Percentiles rank a stretch among this genome's conserved stretches.
Evolutionary conservation across 129 eudicot genomes (phyloP).

Genomic region (Calendula officinalis): DNA sequence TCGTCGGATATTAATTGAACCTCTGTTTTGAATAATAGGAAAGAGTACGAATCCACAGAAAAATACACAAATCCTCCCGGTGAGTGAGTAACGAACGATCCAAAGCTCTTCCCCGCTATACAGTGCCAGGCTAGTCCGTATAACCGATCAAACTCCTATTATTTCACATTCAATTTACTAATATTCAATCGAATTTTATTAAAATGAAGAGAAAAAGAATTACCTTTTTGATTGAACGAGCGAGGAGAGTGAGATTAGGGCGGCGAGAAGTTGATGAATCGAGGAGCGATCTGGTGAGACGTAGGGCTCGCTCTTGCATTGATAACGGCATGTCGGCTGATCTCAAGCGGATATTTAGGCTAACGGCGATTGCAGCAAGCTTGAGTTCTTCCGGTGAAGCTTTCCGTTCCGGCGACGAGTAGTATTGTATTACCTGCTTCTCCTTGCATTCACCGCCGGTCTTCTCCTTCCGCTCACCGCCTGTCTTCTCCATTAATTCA

Average conservation of each 20-base stretch:
- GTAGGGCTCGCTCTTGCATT: slow-evolving; percentile 77
- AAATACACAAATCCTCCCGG: slow-evolving; percentile 83
- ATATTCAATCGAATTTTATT: slow-evolving; percentile 3
- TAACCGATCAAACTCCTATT: slow-evolving; percentile 68
- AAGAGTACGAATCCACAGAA: slow-evolving; percentile 54
- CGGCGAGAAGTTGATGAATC: slow-evolving; percentile 37
- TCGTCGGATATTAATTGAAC: slow-evolving; percentile 44
- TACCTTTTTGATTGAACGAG: slow-evolving; percentile 81
- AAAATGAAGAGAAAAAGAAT: background rate
- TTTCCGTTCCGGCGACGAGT: slow-evolving; percentile 10
- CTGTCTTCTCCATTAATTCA: slow-evolving; percentile 28
- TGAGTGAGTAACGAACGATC: slow-evolving; percentile 79
- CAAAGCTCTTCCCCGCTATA: slow-evolving; percentile 89
- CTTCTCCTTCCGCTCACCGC: slow-evolving; percentile 27
- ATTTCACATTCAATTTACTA: slow-evolving; percentile 2
- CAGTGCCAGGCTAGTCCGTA: slow-evolving; percentile 95
- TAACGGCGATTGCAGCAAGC: slow-evolving; percentile 55
- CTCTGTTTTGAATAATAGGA: slow-evolving; percentile 80
- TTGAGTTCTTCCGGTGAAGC: slow-evolving; percentile 33
- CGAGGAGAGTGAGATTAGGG: slow-evolving; percentile 68
- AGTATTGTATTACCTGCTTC: slow-evolving; percentile 24
- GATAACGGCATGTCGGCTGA: slow-evolving; percentile 72
- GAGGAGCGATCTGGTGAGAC: slow-evolving; percentile 56
- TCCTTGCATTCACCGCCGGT: slow-evolving; percentile 18
- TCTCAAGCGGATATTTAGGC: slow-evolving; percentile 50